Evolutionary conservation across 768 basidiomycete genomes (phyloP), one percentile per base, ranked within the genome.

Genomic region (Lentinula edodes): DNA sequence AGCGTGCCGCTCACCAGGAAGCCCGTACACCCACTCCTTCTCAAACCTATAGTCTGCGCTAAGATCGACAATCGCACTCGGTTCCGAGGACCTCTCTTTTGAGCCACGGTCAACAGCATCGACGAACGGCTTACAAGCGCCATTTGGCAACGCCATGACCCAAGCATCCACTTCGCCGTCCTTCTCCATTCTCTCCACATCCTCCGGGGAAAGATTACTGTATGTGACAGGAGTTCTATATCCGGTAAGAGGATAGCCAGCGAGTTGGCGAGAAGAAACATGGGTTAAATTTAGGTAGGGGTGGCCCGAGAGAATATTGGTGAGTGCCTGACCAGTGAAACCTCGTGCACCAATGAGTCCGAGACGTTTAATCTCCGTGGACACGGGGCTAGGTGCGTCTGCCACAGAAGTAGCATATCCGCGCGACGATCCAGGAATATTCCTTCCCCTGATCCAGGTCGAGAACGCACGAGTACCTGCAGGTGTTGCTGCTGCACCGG

Each of bases 101-200:
- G 88, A 78, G 5, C 88, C 93, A 41, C 84, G 81, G 68, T 97
- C 94, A 52, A 99, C 76, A 15, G 96, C 96, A 68, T 95, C 94
- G 38, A 99, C 94, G 71, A 96, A 99, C 0, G 95, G 95, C 74
- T 95, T 95, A 77, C 91, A 90, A 23, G 93, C 84, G 18, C 97
- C 97, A 66, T 98, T 99, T n/a, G 97, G 97, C 52, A 99, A 82
- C 2, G 97, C 97, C 91, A 98, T 95, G 58, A 98, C 86, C 96
- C 97, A 99, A 8, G 94, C 96, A 70, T 99, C 96, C 16, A 99
- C 93, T 69, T 90, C 90, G 8, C 90, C 88, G 54, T 85, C 78
- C 74, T 88, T 87, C 75, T 98, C 97, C 88, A 99, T 90, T 70
- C 76, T 78, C 72, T 92, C 87, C 9, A 98, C 90, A 66, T 97